Evolutionary conservation across 768 basidiomycete species (phyloP).

Genomic region (Calvatia gigantea): DNA sequence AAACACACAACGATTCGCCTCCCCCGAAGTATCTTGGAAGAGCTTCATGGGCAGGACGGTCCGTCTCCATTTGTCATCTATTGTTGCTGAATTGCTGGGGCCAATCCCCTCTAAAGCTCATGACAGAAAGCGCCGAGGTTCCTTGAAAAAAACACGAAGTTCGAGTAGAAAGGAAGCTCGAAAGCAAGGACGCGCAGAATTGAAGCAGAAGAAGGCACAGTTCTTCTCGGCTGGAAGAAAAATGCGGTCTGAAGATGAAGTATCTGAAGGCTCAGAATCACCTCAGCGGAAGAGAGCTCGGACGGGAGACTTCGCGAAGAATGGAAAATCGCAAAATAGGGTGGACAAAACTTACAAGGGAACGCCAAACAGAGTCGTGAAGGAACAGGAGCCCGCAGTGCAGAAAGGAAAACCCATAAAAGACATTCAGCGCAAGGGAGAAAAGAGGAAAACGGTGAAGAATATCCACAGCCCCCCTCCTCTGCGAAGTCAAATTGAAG

Average conservation of each 20-base stretch:
- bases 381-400: neutral
- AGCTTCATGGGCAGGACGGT: neutral
- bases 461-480: neutral
- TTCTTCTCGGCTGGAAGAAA: conserved; percentile 44
- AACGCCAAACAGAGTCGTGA: neutral
- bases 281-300: conserved; percentile 50
- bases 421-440: neutral
- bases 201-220: conserved; percentile 61
- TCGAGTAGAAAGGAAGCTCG: conserved; percentile 57
- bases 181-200: conserved; percentile 55
- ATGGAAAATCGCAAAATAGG: neutral
- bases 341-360: neutral
- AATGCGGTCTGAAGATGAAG: conserved; percentile 38
- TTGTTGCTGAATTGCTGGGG: no score
- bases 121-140: neutral
- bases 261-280: conserved; percentile 40
- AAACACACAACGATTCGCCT: conserved; percentile 6
- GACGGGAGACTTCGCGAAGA: conserved; percentile 11
- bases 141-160: neutral
- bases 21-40: conserved; percentile 1
- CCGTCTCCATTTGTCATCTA: neutral
- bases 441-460: conserved; percentile 8
- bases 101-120: neutral
- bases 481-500: conserved; percentile 26
- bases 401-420: conserved; percentile 7